Evolutionary conservation across 371 early-diverging fungal genomes (phyloP), one percentile per base, ranked within the genome.

Genomic region (Rhizopus delemar): DNA sequence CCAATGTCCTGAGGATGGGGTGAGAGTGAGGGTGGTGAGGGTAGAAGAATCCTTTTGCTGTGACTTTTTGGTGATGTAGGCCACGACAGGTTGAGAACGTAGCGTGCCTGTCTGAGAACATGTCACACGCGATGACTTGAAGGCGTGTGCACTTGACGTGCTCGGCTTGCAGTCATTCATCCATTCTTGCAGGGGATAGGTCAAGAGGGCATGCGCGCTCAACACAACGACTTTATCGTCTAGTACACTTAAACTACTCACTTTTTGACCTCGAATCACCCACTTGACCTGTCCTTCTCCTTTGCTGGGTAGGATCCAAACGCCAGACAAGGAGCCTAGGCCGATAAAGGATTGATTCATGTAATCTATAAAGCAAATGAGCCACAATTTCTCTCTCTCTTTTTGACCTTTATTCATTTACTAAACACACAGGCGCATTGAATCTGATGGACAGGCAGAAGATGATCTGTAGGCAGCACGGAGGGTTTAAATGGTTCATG

Each of bases 281-380:
- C 66, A 53, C 7, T 43, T 39, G 29, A 60, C 62, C 0, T 59
- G 53, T 9, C 29, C 38, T 5, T 59, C 53, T 2, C 56, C 64
- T 15, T 70, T 68, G 7, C 50, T 38, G 7, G 65, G 56, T 1
- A 64, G 69, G 4, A 70, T 51, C 69, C 67, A 76, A 9, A 76
- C 16, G 2, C 76, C 73, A 33, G 43, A 36, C 38, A 63, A 68
- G 0, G 73, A 70, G 2, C 76, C 67, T 34, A 62, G 15, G 3
- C 28, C 52, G 5, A 67, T 43, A 32, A 55, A 31, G 13, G 41
- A n/a, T 31, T 43, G 16, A 16, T 15, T 45, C 45, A 32, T 15
- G 33, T 55, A 55, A 13, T 31, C 55, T 55, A 16, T 22, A 9
- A 43, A 43, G 11, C 11, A 38, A 11, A 38, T 38, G 38, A 8